Evolutionary conservation across 2,329 filamentous ascomycete species (phyloP), one percentile per base, ranked within the genome.

Genomic region (Nemania sp.): DNA sequence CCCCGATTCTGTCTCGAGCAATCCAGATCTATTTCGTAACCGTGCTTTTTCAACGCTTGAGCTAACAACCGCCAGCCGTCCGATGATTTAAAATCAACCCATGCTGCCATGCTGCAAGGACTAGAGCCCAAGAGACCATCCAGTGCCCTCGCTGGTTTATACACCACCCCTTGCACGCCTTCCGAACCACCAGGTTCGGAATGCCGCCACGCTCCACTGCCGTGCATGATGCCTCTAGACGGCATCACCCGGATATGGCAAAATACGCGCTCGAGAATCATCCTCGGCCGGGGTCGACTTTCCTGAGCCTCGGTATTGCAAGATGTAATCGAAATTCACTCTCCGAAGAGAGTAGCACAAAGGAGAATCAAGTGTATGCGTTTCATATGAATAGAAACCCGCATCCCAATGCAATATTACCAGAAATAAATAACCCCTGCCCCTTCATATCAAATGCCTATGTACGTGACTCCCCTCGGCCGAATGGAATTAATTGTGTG

Each of bases 371-470:
- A 69, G 67, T 70, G 69, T 71, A 69, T 72, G 69, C 65, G 61
- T 71, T 69, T 62, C 61, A 64, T 62, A 66, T 60, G 65, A 69
- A 68, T 65, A 67, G 57, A 57, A 67, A 62, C 73, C 72, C 70
- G 71, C 72, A 71, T 73, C 75, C 75, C 76, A 76, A 80, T 80
- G 79, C 79, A 78, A 75, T 78, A 79, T 78, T 79, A 79, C 76
- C 76, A 79, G 74, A 78, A 75, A 76, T 72, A 64, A 71, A 71
- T 69, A 71, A 66, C 57, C 67, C 68, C 71, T 72, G 66, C 66
- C 68, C 67, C 64, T 42, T 65, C 62, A 59, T 65, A 70, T 67
- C 67, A 72, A 68, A 72, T 70, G 68, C 67, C 67, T 73, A 73
- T 74, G 71, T 74, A 73, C 71, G 71, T 72, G 48, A 59, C 62